A percentile compares a stretch with the other conserved stretches of the same genome.
Evolutionary conservation across 352 stramenopile species (phyloP).

Genomic region (Globisporangium rhizosaccharum): DNA sequence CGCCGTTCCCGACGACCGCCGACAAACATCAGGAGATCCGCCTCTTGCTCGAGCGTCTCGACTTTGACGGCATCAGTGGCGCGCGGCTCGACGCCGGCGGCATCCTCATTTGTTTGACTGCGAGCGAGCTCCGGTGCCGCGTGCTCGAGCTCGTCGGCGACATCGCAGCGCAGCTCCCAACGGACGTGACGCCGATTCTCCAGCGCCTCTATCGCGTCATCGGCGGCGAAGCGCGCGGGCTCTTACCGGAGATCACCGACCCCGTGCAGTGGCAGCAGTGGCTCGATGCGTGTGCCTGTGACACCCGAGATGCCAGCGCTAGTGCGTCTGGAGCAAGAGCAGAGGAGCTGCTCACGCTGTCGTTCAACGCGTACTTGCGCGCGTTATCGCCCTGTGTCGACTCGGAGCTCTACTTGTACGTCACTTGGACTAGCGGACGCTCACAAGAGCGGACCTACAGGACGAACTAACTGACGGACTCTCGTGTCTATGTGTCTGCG

Average conservation of each 20-base stretch:
- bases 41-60: conserved; percentile 39
- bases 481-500: conserved; percentile 1
- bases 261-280: background rate
- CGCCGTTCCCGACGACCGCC: conserved; percentile 17
- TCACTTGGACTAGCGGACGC: conserved; percentile 6
- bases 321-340: too few species aligned
- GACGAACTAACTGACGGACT: background rate
- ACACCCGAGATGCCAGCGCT: background rate
- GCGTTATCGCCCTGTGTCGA: conserved; percentile 54
- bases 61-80: conserved; percentile 59
- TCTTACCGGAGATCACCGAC: conserved; percentile 9
- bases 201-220: conserved; percentile 36
- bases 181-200: conserved; percentile 16
- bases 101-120: conserved; percentile 36
- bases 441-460: too few species aligned
- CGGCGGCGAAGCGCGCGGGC: conserved; percentile 36
- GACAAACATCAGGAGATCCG: conserved; percentile 26
- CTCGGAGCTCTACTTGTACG: conserved; percentile 82
- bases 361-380: conserved; percentile 64
- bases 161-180: conserved; percentile 46
- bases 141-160: conserved; percentile 66
- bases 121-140: conserved; percentile 49
- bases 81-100: conserved; percentile 8
- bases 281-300: background rate
- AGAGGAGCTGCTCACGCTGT: conserved; percentile 35